Evolutionary conservation across 441 rosid species (phyloP), one percentile per base, ranked within the genome.

Genomic region (Rhodomyrtus psidioides): DNA sequence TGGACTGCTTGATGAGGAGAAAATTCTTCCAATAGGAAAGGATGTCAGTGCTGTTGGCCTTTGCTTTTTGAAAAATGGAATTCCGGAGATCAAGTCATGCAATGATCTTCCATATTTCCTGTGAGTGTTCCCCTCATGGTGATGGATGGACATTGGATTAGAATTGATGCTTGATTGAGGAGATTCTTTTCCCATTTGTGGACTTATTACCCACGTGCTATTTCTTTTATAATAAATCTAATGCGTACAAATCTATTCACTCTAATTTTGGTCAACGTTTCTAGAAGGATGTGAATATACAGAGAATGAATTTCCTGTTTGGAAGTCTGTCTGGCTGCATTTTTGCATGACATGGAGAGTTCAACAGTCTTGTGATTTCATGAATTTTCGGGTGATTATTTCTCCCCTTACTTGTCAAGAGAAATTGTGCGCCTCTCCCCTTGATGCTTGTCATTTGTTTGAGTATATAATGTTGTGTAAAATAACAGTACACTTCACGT

Each of bases 1-100:
- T 88, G 98, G 97, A 56, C 87, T 96, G 87, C 97, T 97, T 75
- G 95, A 96, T 87, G 98, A 95, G 87, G 98, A 97, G 93, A 96
- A 94, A 92, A 93, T 97, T 83, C 95, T 97, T 88, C 97, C 98
- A 30, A 65, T 95, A 82, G 96, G 98, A 83, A 94, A 93, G 90
- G 92, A 91, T 53, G 87, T 95, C n/a, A 94, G 89, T 86, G 98
- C 93, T 65, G 92, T 94, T 88, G 99, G 99, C 27, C 85, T 93
- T 70, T 94, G 93, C 85, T 83, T 87, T 86, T 89, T 88, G 60
- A 92, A 85, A 82, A 90, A 92, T 86, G 98, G 97, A 89, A 90
- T 91, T 85, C 95, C 93, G 57, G 95, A 95, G 92, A 94, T 96
- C 88, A 93, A 91, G 87, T 93, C 99, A 30, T 93, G 95, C 96